Conservation (phyloP, 257 asterid genomes). For the Paraleonurus japonicus region DNA sequence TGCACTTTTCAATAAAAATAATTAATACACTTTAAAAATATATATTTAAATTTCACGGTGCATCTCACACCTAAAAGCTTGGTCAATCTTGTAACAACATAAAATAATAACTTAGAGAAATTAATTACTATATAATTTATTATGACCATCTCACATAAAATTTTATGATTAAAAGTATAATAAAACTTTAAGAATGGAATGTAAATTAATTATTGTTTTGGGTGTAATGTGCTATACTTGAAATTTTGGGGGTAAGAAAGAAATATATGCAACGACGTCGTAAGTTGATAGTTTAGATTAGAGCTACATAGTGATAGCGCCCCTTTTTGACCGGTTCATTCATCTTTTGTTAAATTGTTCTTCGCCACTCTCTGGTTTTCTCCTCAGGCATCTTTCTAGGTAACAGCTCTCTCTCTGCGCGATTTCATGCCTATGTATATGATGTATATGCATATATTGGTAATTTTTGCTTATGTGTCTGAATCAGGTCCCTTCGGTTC, state of each 20-base stretch:
- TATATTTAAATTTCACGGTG: too few relatives aligned
- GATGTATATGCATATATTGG: not conserved
- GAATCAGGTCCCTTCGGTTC: conserved; percentile 1
- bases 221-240: not conserved
- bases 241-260: not conserved
- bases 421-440: not conserved
- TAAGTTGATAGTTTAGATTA: not conserved
- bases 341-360: not conserved
- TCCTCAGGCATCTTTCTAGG: not conserved
- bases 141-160: too few relatives aligned
- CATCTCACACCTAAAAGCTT: too few relatives aligned
- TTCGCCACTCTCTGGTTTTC: conserved; percentile 10
- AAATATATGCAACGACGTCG: not conserved
- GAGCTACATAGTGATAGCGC: not conserved
- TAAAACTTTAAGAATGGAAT: too few relatives aligned
- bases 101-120: too few relatives aligned
- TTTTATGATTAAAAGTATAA: too few relatives aligned
- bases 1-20: too few relatives aligned
- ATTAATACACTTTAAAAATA: too few relatives aligned
- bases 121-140: too few relatives aligned
- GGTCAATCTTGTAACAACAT: too few relatives aligned
- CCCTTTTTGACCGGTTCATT: not conserved
- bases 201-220: not conserved
- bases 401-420: conserved; percentile 12
- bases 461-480: not conserved